phyloP scores from a whole-genome alignment of 1,284 basidiomycete genomes.

The Ganoderma lucidum region DNA sequence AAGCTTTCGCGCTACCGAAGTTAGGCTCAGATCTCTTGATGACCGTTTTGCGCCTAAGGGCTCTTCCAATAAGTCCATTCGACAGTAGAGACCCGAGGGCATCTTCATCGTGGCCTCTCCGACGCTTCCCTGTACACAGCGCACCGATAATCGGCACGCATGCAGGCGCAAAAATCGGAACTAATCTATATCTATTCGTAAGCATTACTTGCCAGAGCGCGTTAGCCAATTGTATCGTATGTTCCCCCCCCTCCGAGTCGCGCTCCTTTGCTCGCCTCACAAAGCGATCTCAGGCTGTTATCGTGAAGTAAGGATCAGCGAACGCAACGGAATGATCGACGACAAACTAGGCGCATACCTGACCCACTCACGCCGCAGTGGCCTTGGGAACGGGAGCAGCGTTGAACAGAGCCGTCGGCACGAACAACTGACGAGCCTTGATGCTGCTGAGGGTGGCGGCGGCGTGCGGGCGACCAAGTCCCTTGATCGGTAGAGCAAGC shows the following conservation, averaged over 20 bases:
- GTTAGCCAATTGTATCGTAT: neutral
- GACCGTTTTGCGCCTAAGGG: too few species aligned
- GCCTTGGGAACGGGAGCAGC: neutral
- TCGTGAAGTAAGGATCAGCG: neutral
- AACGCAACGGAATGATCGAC: neutral
- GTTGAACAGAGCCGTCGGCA: neutral
- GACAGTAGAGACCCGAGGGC: too few species aligned
- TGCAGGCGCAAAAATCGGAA: too few species aligned
- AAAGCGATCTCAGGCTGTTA: neutral
- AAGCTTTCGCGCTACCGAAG: too few species aligned
- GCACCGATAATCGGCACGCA: too few species aligned
- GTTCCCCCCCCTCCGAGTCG: neutral
- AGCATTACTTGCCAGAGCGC: neutral
- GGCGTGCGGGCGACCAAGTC: neutral
- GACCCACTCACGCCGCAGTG: neutral
- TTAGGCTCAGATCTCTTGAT: too few species aligned
- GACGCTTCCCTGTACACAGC: too few species aligned
- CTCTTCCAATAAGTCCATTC: too few species aligned
- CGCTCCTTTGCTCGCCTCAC: neutral
- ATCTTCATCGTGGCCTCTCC: too few species aligned
- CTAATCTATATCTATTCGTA: neutral
- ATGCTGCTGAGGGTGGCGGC: neutral
- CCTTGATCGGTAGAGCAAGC: neutral
- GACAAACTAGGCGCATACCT: neutral
- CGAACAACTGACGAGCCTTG: neutral